These are phyloP conservation scores for Pycnococcus provasolii DNA, from an alignment of 139 green algal species.

Conservation along the genomic window DNA sequence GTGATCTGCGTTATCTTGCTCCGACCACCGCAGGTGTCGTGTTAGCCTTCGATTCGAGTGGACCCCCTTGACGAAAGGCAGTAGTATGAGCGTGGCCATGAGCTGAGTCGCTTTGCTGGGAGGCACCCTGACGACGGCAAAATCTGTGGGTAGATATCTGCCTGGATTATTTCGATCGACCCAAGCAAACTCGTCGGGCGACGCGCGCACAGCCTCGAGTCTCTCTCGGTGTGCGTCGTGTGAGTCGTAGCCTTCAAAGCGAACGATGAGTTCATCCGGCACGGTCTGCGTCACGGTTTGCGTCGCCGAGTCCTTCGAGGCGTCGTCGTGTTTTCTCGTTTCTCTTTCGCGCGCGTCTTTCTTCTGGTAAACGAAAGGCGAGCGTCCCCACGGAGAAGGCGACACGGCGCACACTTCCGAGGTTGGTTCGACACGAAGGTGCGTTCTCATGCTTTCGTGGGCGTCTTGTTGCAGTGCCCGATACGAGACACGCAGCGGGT, in stretches of 20 bases:
- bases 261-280: constrained; percentile 4
- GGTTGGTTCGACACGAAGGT: no score
- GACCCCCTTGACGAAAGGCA: not conserved
- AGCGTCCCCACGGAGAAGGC: no score
- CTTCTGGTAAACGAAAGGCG: no score
- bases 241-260: not conserved
- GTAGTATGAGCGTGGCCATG: not conserved
- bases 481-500: no score
- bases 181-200: constrained; percentile 44
- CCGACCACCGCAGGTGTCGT: constrained; percentile 1
- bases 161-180: constrained; percentile 52
- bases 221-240: not conserved
- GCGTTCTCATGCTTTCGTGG: no score
- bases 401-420: no score
- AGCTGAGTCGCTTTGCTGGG: not conserved
- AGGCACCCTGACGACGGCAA: constrained; percentile 46
- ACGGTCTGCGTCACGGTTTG: not conserved
- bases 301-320: not conserved
- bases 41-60: not conserved
- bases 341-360: no score
- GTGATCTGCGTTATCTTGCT: no score
- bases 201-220: not conserved
- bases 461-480: no score
- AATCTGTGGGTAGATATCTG: constrained; percentile 58
- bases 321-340: no score